Percentiles rank a stretch among this genome's conserved stretches.
Conservation (phyloP, 176 grass and related monocot species). For the Aegilops umbellulata region DNA sequence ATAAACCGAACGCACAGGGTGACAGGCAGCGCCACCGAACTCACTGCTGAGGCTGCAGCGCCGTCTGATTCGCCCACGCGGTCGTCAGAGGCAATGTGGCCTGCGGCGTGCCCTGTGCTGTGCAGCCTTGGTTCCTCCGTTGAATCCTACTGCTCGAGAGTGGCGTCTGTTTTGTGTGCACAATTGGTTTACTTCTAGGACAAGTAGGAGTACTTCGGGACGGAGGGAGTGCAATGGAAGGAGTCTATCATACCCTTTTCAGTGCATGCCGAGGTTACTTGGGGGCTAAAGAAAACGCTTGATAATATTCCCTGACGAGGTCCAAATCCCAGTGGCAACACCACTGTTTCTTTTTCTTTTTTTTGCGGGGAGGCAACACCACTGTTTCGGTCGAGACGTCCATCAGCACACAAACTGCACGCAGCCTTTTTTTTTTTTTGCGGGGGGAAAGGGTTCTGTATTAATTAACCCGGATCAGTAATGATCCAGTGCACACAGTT, state of each 20-base stretch:
- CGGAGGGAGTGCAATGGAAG: neutral
- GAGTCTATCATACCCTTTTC: neutral
- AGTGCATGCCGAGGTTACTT: neutral
- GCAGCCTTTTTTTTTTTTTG: too few relatives aligned
- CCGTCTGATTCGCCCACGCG: neutral
- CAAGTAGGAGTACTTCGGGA: too few relatives aligned
- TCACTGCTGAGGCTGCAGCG: neutral
- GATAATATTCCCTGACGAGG: neutral
- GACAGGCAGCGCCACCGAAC: constrained; percentile 19
- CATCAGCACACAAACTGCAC: neutral
- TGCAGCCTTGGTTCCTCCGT: neutral
- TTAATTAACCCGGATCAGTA: too few relatives aligned
- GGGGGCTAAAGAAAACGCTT: neutral
- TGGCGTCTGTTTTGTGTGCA: neutral
- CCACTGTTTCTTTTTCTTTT: too few relatives aligned
- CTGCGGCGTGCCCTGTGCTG: neutral
- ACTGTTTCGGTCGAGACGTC: neutral
- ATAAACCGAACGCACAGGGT: too few relatives aligned
- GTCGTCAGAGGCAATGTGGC: too few relatives aligned
- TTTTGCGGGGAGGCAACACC: too few relatives aligned
- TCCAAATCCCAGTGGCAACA: neutral
- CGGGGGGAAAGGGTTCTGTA: too few relatives aligned
- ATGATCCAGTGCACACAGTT: too few relatives aligned
- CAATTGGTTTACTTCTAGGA: too few relatives aligned
- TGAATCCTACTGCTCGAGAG: neutral